A percentile compares a stretch with the other conserved stretches of the same genome.
Evolutionary conservation across 768 basidiomycete species (phyloP).

Genomic region (Hemileccinum rubropunctum): DNA sequence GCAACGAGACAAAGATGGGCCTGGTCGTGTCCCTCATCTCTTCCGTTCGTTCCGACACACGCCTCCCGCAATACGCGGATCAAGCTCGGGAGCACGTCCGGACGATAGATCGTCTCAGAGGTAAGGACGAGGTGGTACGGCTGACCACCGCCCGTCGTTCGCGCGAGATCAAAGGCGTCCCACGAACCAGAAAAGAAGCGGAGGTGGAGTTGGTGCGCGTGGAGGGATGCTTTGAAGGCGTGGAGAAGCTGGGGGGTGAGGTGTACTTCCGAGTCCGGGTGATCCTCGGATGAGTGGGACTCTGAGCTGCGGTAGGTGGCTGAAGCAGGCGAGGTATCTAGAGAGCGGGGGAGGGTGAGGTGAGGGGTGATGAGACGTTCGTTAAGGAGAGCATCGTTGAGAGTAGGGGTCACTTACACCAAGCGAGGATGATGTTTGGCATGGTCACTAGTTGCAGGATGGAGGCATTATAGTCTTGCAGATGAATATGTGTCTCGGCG

Average conservation of each 20-base stretch:
- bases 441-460: constrained; percentile 77
- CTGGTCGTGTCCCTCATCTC: not conserved
- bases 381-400: not conserved
- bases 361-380: not conserved
- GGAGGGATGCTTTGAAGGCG: constrained; percentile 63
- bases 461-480: constrained; percentile 90
- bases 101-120: constrained; percentile 89
- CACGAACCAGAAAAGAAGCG: constrained; percentile 85
- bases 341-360: not conserved
- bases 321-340: constrained; percentile 65
- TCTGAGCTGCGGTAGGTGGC: constrained; percentile 38
- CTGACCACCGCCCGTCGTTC: constrained; percentile 25
- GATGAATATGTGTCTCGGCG: constrained; percentile 54
- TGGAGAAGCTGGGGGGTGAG: constrained; percentile 60
- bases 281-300: constrained; percentile 18
- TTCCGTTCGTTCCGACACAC: constrained; percentile 15
- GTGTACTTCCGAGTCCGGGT: constrained; percentile 51
- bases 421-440: constrained; percentile 74
- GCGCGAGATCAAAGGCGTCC: constrained; percentile 47
- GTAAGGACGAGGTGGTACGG: constrained; percentile 76
- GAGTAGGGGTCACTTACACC: constrained; percentile 59
- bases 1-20: constrained; percentile 67
- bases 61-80: constrained; percentile 48
- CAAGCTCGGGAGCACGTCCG: constrained; percentile 60
- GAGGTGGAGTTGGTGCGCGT: constrained; percentile 51